A percentile compares a stretch with the other conserved stretches of the same genome.
Conservation (phyloP, 306 rosid species). For the Vigna reflexopilosa region DNA sequence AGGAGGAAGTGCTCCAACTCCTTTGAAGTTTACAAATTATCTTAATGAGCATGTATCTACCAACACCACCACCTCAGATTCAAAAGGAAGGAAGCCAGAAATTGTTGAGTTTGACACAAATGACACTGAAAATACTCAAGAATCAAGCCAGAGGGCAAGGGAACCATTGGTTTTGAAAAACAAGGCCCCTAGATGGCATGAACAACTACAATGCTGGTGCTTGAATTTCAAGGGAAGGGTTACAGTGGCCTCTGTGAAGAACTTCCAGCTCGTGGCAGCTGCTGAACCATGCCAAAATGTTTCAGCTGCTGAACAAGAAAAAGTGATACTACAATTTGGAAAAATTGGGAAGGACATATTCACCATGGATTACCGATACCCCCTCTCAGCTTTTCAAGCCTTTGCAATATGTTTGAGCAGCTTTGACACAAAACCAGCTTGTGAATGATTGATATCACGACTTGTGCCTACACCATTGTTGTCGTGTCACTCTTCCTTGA, state of each 20-base stretch:
- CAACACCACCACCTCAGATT: slow-evolving; percentile 22
- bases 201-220: slow-evolving; percentile 97
- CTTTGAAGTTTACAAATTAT: slow-evolving; percentile 58
- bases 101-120: slow-evolving; percentile 47
- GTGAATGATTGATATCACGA: slow-evolving; percentile 67
- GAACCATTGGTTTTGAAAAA: slow-evolving; percentile 78
- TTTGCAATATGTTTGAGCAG: slow-evolving; percentile 94
- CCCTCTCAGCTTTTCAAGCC: slow-evolving; percentile 96
- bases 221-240: slow-evolving; percentile 95
- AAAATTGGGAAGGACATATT: slow-evolving; percentile 95
- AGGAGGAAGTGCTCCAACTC: slow-evolving; percentile 88
- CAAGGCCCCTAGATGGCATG: slow-evolving; percentile 95
- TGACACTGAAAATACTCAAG: slow-evolving; percentile 39
- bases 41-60: slow-evolving; percentile 42
- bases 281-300: slow-evolving; percentile 68
- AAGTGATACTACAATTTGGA: slow-evolving; percentile 86
- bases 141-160: slow-evolving; percentile 37
- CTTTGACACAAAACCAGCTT: slow-evolving; percentile 97
- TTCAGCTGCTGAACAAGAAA: slow-evolving; percentile 78
- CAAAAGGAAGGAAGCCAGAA: slow-evolving; percentile 59
- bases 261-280: slow-evolving; percentile 91
- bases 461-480: background rate
- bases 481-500: slow-evolving; percentile 46
- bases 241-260: slow-evolving; percentile 94
- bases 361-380: slow-evolving; percentile 96